Percentiles rank a stretch among this genome's conserved stretches.
phyloP scores from a whole-genome alignment of 257 asterid genomes.

The Solanum clarkiae region DNA sequence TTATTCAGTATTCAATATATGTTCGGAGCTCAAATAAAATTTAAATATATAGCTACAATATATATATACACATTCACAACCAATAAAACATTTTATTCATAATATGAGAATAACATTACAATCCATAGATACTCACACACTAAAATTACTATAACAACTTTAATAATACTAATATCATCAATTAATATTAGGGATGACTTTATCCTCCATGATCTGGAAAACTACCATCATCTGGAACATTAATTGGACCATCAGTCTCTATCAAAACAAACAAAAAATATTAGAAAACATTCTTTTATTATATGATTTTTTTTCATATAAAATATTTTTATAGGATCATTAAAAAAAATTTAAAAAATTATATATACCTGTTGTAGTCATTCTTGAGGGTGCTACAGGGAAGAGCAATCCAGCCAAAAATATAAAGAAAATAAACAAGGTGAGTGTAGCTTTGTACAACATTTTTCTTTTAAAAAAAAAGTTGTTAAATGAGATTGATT shows the following conservation, averaged over 20 bases:
- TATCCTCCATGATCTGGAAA: not conserved
- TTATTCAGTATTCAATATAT: no score
- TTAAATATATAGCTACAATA: no score
- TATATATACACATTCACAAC: no score
- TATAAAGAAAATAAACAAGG: not conserved
- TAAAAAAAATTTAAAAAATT: not conserved
- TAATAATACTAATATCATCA: not conserved
- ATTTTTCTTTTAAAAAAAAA: not conserved
- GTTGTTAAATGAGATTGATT: not conserved
- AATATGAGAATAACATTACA: no score
- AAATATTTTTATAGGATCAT: no score
- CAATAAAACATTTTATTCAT: no score
- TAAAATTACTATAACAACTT: not conserved
- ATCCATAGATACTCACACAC: no score
- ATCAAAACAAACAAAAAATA: rapidly evolving
- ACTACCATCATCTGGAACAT: rapidly evolving
- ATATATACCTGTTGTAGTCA: not conserved
- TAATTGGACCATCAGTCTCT: rapidly evolving
- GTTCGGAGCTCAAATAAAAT: no score
- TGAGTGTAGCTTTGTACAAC: not conserved
- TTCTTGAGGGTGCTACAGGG: not conserved
- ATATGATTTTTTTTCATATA: not conserved
- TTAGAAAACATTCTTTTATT: not conserved
- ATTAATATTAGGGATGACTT: not conserved
- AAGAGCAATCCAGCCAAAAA: not conserved